phyloP scores from a whole-genome alignment of 2,329 filamentous ascomycete genomes.

The Trichoderma pleuroti region DNA sequence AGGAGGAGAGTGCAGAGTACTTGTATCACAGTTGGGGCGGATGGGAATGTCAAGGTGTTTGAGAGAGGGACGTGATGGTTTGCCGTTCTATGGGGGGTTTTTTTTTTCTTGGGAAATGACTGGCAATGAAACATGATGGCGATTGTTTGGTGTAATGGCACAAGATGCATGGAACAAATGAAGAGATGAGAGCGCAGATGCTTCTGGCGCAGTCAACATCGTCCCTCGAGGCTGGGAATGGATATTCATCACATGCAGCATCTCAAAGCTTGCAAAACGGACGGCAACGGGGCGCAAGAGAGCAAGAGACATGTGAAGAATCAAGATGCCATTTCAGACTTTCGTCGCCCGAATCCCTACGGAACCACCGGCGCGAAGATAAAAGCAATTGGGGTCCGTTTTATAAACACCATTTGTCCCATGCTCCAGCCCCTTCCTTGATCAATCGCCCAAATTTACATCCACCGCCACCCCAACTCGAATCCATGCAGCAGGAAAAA shows the following conservation, averaged over 20 bases:
- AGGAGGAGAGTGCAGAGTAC: conserved; percentile 62
- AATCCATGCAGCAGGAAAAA: not conserved
- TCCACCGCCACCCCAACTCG: conserved; percentile 12
- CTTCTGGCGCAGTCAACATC: not conserved
- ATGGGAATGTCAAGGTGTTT: conserved; percentile 80
- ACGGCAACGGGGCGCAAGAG: not conserved
- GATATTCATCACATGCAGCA: not conserved
- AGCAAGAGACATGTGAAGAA: conserved; percentile 27
- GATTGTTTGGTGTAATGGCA: not conserved
- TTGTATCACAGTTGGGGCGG: conserved; percentile 76
- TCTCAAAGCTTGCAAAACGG: not conserved
- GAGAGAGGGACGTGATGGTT: conserved; percentile 58
- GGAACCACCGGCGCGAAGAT: conserved; percentile 30
- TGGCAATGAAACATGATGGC: not conserved
- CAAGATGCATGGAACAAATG: not conserved
- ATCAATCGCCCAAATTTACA: conserved; percentile 21
- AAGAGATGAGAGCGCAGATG: not conserved
- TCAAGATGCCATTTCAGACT: conserved; percentile 36
- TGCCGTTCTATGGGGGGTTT: too few species aligned
- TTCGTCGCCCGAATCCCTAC: conserved; percentile 31
- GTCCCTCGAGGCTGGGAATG: not conserved
- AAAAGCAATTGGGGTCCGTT: conserved; percentile 23
- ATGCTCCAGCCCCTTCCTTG: conserved; percentile 32
- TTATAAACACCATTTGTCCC: conserved; percentile 33
- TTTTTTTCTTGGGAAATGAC: not conserved